Evolutionary conservation across 2,329 filamentous ascomycete genomes (phyloP).

Genomic region (Nemania sp.): DNA sequence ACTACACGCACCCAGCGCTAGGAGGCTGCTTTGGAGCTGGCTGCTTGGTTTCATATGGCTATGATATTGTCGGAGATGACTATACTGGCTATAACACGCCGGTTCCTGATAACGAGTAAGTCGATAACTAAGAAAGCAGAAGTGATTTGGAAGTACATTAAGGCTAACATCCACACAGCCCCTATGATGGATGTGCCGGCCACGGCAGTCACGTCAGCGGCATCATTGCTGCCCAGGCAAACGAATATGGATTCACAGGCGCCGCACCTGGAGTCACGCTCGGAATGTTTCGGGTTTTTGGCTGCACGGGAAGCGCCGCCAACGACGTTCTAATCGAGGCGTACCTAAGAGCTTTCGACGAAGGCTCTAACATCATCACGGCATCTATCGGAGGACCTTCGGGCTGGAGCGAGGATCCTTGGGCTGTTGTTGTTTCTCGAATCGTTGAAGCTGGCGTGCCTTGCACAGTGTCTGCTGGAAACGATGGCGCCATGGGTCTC

Average conservation of each 20-base stretch:
- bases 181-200: slow-evolving; percentile 58
- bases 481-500: slow-evolving; percentile 49
- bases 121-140: not conserved
- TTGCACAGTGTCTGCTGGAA: slow-evolving; percentile 57
- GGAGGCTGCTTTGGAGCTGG: slow-evolving; percentile 65
- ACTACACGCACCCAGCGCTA: slow-evolving; percentile 65
- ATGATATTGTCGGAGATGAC: slow-evolving; percentile 52
- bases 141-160: not conserved
- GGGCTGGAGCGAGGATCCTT: slow-evolving; percentile 57
- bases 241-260: slow-evolving; percentile 59
- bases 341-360: slow-evolving; percentile 63
- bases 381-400: slow-evolving; percentile 55
- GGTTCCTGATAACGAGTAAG: slow-evolving; percentile 36
- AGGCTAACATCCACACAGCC: slow-evolving; percentile 42
- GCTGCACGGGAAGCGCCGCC: slow-evolving; percentile 53
- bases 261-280: slow-evolving; percentile 60
- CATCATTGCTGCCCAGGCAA: slow-evolving; percentile 61
- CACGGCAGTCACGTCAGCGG: slow-evolving; percentile 65
- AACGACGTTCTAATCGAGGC: slow-evolving; percentile 59
- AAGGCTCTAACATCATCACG: slow-evolving; percentile 61
- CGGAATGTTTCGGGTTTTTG: slow-evolving; percentile 61
- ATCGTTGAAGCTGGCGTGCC: slow-evolving; percentile 58
- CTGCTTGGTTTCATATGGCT: slow-evolving; percentile 60
- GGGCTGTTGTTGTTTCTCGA: slow-evolving; percentile 53
- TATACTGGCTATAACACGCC: slow-evolving; percentile 45